Evolutionary conservation across 306 rosid genomes (phyloP), one percentile per base, ranked within the genome.

Genomic region (Oxytropis ochrocephala): DNA sequence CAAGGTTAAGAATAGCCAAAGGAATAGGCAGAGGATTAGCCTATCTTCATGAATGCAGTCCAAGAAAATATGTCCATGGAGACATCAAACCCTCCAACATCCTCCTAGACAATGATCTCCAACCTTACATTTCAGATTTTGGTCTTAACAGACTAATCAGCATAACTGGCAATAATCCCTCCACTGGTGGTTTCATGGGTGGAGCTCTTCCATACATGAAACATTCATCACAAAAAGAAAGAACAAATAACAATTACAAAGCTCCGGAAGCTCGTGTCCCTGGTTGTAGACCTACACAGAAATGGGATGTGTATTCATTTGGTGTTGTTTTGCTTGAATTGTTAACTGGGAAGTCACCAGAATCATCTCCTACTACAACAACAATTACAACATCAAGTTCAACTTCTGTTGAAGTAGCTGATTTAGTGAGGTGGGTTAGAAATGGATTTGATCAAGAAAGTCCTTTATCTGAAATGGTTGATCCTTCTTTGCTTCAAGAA

Each of bases 31-130:
- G 90, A 21, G 99, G 99, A 16, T 74, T 95, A 61, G 90, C 96
- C 46, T 95, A 91, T 83, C 88, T 95, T 48, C 99, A 95, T 75
- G 99, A 95, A 58, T 91, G 95, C 83, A 95, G 97, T 56, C 97
- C 99, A 19, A 86, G 96, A 60, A 95, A 95, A 62, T 95, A 87
- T 27, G 95, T 95, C 68, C 99, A 95, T 12, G 99, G 95, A 5
- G 96, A 95, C 80, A 67, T 95, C 76, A 95, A 95, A 69, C 97
- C 97, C 21, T 84, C 99, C 55, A 95, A 95, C 79, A 95, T 95
- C 52, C 95, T 95, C 17, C 77, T 95, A 2, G 97, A 95, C 87
- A 80, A 81, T 18, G 91, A 91, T 12, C 83, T 84, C 47, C 88
- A 82, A 2, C 88, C 99, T 41, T 81, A 83, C 74, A 74, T 95